These are phyloP conservation scores for Gossypium stocksii DNA, from an alignment of 345 rosid species.

Conservation along the genomic window DNA sequence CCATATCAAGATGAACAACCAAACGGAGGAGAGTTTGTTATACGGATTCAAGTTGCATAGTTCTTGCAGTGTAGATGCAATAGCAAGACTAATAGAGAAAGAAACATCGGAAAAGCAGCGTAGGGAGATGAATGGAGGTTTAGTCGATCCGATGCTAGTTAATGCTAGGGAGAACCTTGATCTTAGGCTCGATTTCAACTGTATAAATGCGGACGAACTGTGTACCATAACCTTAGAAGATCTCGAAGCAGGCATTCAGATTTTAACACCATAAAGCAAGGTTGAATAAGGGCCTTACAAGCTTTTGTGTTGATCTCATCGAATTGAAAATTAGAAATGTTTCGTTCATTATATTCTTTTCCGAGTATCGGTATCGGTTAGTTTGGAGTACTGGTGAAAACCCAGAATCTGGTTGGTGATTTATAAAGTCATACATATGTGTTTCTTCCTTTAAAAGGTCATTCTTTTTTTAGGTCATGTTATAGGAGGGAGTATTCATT, in stretches of 20 bases:
- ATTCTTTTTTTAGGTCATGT: too few relatives aligned
- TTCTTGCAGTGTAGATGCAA: conserved; percentile 56
- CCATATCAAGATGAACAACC: conserved; percentile 79
- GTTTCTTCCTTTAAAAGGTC: too few relatives aligned
- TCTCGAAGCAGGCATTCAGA: conserved; percentile 57
- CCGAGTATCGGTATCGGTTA: too few relatives aligned
- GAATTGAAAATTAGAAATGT: neutral
- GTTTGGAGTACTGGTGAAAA: too few relatives aligned
- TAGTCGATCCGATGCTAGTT: conserved; percentile 69
- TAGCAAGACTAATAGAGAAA: conserved; percentile 51
- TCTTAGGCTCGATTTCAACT: conserved; percentile 73
- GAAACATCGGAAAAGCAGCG: conserved; percentile 81
- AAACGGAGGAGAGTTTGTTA: conserved; percentile 49
- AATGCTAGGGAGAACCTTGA: conserved; percentile 93
- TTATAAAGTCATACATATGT: too few relatives aligned
- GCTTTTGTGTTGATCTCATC: conserved; percentile 8
- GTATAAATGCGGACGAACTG: conserved; percentile 64
- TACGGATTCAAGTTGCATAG: conserved; percentile 67
- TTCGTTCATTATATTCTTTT: neutral
- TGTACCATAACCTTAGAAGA: conserved; percentile 67
- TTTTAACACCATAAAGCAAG: conserved; percentile 37
- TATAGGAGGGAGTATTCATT: too few relatives aligned
- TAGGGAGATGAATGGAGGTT: conserved; percentile 86
- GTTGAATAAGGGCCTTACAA: neutral
- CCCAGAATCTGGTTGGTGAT: too few relatives aligned